These are phyloP conservation scores for Diaporthe ampelina DNA, from an alignment of 2,329 filamentous ascomycete species.

Conservation along the genomic window DNA sequence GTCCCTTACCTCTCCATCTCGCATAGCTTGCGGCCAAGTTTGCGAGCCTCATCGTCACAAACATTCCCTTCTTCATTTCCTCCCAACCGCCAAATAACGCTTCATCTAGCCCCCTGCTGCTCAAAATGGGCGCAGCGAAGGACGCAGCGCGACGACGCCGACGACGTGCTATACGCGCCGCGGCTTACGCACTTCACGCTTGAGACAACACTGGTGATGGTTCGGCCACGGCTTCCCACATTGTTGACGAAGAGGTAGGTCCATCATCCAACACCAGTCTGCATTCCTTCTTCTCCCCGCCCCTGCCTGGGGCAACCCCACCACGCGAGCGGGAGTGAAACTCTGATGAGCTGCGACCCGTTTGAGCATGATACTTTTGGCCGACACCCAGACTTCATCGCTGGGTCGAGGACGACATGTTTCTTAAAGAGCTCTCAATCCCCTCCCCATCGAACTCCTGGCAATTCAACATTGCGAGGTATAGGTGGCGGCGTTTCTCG, in stretches of 20 bases:
- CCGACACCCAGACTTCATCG: constrained; percentile 13
- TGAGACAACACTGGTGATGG: not conserved
- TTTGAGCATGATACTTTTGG: not conserved
- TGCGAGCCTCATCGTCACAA: not conserved
- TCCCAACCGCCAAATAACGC: too few species aligned
- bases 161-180: too few species aligned
- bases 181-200: too few species aligned
- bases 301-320: constrained; percentile 6
- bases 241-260: constrained; percentile 5
- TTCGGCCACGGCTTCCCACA: not conserved
- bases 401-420: constrained; percentile 2
- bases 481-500: constrained; percentile 24
- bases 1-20: not conserved
- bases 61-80: too few species aligned
- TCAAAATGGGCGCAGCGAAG: too few species aligned
- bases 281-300: constrained; percentile 19
- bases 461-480: not conserved
- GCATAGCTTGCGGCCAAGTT: not conserved
- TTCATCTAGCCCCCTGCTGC: too few species aligned
- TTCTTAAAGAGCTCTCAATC: not conserved
- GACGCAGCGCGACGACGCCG: too few species aligned
- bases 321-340: constrained; percentile 31
- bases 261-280: constrained; percentile 16
- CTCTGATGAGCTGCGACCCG: not conserved
- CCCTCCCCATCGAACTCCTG: not conserved